phyloP scores from a whole-genome alignment of 768 basidiomycete genomes.

The Boletus sp. region DNA sequence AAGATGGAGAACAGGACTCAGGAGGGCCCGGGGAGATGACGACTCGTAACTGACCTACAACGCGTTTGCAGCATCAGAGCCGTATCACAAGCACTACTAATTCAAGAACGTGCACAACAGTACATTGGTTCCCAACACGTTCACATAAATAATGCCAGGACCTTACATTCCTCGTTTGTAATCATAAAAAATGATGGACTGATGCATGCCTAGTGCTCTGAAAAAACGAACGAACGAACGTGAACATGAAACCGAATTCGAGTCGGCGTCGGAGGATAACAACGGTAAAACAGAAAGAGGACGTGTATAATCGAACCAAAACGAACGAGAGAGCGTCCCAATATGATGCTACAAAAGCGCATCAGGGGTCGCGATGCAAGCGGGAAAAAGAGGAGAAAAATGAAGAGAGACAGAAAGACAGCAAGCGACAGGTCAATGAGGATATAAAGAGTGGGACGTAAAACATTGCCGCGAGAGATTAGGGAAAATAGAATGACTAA shows the following conservation, averaged over 20 bases:
- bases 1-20: too few species aligned
- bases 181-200: not conserved
- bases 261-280: not conserved
- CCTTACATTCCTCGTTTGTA: conserved; percentile 11
- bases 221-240: not conserved
- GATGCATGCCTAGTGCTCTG: not conserved
- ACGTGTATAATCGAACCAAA: not conserved
- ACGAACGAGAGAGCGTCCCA: conserved; percentile 9
- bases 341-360: conserved; percentile 13
- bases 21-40: too few species aligned
- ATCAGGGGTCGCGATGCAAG: not conserved
- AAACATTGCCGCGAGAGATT: conserved; percentile 9
- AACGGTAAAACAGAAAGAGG: not conserved
- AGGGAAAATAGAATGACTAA: conserved; percentile 9
- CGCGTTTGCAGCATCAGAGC: too few species aligned
- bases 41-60: too few species aligned
- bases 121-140: too few species aligned
- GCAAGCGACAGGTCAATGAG: conserved; percentile 4
- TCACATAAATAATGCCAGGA: not conserved
- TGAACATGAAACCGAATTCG: not conserved
- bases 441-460: conserved; percentile 11
- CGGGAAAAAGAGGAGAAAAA: not conserved
- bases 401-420: not conserved
- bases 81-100: too few species aligned
- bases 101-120: too few species aligned